phyloP scores from a whole-genome alignment of 2,329 filamentous ascomycete genomes.

The Westerdykella ornata region DNA sequence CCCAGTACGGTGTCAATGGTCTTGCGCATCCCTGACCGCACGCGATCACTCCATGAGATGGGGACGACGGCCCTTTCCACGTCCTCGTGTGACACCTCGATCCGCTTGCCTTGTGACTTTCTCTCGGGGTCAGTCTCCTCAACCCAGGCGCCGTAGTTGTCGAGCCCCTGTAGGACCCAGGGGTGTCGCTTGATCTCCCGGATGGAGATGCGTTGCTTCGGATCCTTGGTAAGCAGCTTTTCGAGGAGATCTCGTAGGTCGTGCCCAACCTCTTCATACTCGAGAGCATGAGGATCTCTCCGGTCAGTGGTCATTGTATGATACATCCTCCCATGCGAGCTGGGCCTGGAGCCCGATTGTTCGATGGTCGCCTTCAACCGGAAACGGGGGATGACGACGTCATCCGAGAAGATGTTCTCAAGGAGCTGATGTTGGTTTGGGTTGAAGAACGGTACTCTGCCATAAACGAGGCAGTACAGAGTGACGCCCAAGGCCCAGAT shows the following conservation, averaged over 20 bases:
- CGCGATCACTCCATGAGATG: conserved; percentile 77
- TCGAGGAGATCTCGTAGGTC: conserved; percentile 70
- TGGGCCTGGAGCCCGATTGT: conserved; percentile 41
- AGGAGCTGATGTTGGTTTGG: conserved; percentile 91
- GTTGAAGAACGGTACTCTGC: conserved; percentile 85
- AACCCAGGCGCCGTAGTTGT: conserved; percentile 74
- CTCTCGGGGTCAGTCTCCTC: conserved; percentile 84
- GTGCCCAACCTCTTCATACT: conserved; percentile 80
- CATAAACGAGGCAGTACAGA: conserved; percentile 89
- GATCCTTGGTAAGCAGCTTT: conserved; percentile 81
- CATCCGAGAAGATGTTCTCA: conserved; percentile 80
- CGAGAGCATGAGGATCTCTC: conserved; percentile 68
- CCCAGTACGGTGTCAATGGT: conserved; percentile 42
- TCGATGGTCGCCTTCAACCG: conserved; percentile 66
- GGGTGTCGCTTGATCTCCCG: conserved; percentile 89
- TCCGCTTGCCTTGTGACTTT: conserved; percentile 71
- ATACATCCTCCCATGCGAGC: conserved; percentile 43
- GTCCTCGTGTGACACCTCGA: conserved; percentile 89
- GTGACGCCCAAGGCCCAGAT: conserved; percentile 97
- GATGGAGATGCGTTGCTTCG: conserved; percentile 77
- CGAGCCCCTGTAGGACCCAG: conserved; percentile 77
- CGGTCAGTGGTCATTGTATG: conserved; percentile 57
- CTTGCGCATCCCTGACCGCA: conserved; percentile 65
- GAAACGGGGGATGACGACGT: conserved; percentile 79
- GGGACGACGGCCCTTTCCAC: conserved; percentile 86